Percentiles rank a stretch among this genome's conserved stretches.
Evolutionary conservation across 371 early-diverging fungal genomes (phyloP).

Genomic region (Mucor circinelloides): DNA sequence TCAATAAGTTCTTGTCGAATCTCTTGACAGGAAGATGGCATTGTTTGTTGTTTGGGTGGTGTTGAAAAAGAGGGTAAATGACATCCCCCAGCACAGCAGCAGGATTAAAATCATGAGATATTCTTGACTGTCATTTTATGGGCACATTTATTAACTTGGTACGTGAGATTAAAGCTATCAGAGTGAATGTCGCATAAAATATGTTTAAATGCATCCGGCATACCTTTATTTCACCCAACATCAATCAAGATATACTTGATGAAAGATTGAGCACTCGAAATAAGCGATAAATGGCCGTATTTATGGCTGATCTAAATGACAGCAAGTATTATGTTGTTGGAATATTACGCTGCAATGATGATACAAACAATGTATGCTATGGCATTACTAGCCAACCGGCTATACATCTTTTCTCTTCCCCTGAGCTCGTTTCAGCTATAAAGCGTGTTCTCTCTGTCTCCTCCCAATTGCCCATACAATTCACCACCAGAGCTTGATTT

Average conservation of each 20-base stretch:
- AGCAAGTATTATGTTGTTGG: too few relatives aligned
- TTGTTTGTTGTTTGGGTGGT: conserved; percentile 13
- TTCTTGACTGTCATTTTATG: neutral
- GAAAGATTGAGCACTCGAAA: too few relatives aligned
- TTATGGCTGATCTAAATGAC: too few relatives aligned
- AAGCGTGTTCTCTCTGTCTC: too few relatives aligned
- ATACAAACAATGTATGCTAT: neutral
- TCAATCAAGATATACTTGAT: too few relatives aligned
- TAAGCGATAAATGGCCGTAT: too few relatives aligned
- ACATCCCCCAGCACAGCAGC: neutral
- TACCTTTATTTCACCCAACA: too few relatives aligned
- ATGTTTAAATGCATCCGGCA: neutral
- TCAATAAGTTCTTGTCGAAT: conserved; percentile 71
- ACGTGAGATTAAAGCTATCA: neutral
- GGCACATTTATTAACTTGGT: too few relatives aligned
- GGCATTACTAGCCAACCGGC: neutral
- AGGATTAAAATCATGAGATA: neutral
- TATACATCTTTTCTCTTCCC: neutral
- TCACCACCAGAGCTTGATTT: neutral
- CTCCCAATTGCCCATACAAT: neutral
- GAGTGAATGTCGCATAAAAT: neutral
- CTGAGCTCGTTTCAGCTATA: too few relatives aligned
- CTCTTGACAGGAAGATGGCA: conserved; percentile 73
- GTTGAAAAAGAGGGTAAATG: neutral
- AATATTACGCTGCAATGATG: too few relatives aligned